Evolutionary conservation across 139 green algal species (phyloP), one percentile per base, ranked within the genome.

Genomic region (Volvox africanus): DNA sequence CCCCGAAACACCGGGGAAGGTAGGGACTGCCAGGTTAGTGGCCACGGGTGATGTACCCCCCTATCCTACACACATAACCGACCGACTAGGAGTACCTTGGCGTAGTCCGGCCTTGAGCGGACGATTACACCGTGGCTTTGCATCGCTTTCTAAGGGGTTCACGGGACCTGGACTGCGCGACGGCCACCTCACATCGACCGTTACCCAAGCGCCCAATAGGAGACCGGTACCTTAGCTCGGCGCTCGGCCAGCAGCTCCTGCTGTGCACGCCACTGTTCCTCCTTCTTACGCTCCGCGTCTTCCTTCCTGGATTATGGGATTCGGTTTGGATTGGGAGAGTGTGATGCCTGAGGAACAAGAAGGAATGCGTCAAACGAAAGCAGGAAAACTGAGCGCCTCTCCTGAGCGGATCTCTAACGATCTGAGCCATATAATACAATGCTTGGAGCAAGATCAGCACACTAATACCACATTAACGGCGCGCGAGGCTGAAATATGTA

Each of bases 281-380:
- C 85, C 85, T 89, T 89, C 85, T 89, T 89, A 21, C 85, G 69
- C 26, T 89, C 85, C 1, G 37, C n/a, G 33, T 89, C 69, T 9
- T 36, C 44, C 16, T 55, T 82, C 16, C 85, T 89, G 76, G 30
- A n/a, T 26, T 5, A 9, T 55, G 44, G 44, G 44, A 14, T 55
- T 55, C 5, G 44, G 9, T 55, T 55, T 55, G 44, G 44, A 55
- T 55, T 55, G 44, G 44, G 44, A 14, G 5, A 9, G 44, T 55
- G 44, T 55, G 44, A 55, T n/a, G n/a, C 44, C 44, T 55, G 44
- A 55, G 44, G 5, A 55, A 55, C 44, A 55, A 55, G 44, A 55
- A 55, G 44, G 44, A 55, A 14, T 55, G 44, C 44, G 9, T 5
- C 9, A 55, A 55, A 55, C 44, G 44, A 55, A 55, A 55, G 44